These are phyloP conservation scores for Corchorus capsularis DNA, from an alignment of 345 rosid genomes.

Conservation along the genomic window DNA sequence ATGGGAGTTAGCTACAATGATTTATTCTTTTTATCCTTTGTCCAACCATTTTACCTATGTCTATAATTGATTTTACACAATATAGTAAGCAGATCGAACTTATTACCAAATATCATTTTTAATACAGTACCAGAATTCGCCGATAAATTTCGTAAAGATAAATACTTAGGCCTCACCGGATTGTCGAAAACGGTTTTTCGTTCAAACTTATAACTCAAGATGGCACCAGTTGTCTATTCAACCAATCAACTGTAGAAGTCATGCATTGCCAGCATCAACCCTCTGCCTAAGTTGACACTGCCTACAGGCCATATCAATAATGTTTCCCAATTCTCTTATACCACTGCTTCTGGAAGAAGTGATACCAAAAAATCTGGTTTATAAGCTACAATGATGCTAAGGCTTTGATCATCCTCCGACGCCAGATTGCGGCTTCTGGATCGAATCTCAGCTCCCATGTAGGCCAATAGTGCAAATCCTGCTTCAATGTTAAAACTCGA, in stretches of 20 bases:
- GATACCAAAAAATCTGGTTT: background rate
- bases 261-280: no score
- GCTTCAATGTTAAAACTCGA: conserved; percentile 81
- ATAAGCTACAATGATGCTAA: conserved; percentile 30
- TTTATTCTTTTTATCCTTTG: background rate
- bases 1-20: background rate
- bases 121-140: no score
- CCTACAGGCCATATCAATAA: background rate
- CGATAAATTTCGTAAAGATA: background rate
- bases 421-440: conserved; percentile 75
- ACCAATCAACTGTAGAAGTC: background rate
- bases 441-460: conserved; percentile 90
- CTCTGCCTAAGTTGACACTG: background rate
- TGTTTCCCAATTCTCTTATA: background rate
- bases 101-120: no score
- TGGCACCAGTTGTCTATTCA: background rate
- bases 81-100: background rate
- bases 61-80: background rate
- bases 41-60: background rate
- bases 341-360: background rate
- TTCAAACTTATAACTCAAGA: background rate
- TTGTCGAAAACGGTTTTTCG: background rate
- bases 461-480: conserved; percentile 97
- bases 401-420: conserved; percentile 57
- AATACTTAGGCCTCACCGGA: conserved; percentile 7